Percentiles rank a stretch among this genome's conserved stretches.
Conservation (phyloP, 176 grass and related monocot species). For the Cenchrus purpureus region DNA sequence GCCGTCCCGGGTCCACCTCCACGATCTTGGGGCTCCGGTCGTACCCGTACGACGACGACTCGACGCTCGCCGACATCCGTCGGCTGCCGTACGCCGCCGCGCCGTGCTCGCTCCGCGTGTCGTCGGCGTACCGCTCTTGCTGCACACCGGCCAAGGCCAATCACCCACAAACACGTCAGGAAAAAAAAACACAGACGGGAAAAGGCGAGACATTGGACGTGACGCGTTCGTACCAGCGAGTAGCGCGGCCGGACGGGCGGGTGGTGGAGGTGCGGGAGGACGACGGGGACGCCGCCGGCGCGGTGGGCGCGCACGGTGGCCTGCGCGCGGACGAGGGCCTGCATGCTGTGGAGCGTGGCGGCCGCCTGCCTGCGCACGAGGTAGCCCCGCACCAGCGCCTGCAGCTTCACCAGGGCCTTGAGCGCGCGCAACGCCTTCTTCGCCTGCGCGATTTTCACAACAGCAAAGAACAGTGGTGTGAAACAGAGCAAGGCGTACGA, state of each 20-base stretch:
- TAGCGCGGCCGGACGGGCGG: conserved; percentile 50
- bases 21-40: conserved; percentile 95
- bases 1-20: conserved; percentile 82
- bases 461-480: background rate
- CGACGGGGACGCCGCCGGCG: conserved; percentile 25
- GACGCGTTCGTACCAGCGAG: conserved; percentile 37
- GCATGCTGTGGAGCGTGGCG: conserved; percentile 85
- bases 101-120: conserved; percentile 74
- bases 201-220: too few relatives aligned
- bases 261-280: conserved; percentile 49
- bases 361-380: conserved; percentile 83
- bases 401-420: conserved; percentile 91
- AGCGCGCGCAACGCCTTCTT: conserved; percentile 93
- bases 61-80: conserved; percentile 71
- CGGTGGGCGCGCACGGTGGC: conserved; percentile 63
- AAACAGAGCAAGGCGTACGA: conserved; percentile 14
- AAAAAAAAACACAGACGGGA: background rate
- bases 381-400: conserved; percentile 85
- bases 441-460: conserved; percentile 42
- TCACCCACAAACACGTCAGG: background rate
- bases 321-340: conserved; percentile 86
- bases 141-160: background rate
- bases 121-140: conserved; percentile 69
- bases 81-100: conserved; percentile 62
- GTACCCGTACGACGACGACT: conserved; percentile 71